Conservation (phyloP, 768 basidiomycete species). For the Sporobolomyces phaffii region DNA sequence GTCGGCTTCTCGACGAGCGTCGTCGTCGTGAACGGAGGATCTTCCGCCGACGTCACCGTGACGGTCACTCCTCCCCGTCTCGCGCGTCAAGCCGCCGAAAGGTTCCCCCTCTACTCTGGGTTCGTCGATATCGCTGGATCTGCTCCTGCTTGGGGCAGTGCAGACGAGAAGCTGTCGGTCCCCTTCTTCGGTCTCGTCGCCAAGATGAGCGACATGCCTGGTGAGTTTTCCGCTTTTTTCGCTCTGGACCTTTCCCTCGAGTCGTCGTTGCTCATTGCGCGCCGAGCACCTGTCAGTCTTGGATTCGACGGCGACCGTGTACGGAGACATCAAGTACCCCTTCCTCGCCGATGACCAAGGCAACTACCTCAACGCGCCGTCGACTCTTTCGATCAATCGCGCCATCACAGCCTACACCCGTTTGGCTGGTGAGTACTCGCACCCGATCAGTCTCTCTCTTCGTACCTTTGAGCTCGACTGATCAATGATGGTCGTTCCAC, state of each 20-base stretch:
- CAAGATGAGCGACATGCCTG: slow-evolving; percentile 51
- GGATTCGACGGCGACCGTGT: slow-evolving; percentile 49
- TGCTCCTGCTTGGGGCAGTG: slow-evolving; percentile 2
- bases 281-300: too few relatives aligned
- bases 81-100: slow-evolving; percentile 40
- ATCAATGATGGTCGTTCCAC: not conserved
- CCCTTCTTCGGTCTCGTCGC: slow-evolving; percentile 53
- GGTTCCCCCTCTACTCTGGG: slow-evolving; percentile 47
- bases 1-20: not conserved
- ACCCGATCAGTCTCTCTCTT: not conserved
- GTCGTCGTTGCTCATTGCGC: not conserved
- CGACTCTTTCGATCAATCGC: slow-evolving; percentile 4
- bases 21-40: slow-evolving; percentile 49
- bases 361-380: not conserved
- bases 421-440: slow-evolving; percentile 1
- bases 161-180: slow-evolving; percentile 39
- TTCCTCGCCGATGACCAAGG: not conserved
- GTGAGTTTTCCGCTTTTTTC: not conserved
- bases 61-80: slow-evolving; percentile 43
- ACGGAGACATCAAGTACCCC: slow-evolving; percentile 24
- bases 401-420: slow-evolving; percentile 12
- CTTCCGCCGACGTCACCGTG: slow-evolving; percentile 39
- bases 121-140: slow-evolving; percentile 45
- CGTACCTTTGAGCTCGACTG: not conserved
- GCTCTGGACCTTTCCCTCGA: not conserved